Conservation (phyloP, 2,329 filamentous ascomycete species). For the Fusarium sp. region DNA sequence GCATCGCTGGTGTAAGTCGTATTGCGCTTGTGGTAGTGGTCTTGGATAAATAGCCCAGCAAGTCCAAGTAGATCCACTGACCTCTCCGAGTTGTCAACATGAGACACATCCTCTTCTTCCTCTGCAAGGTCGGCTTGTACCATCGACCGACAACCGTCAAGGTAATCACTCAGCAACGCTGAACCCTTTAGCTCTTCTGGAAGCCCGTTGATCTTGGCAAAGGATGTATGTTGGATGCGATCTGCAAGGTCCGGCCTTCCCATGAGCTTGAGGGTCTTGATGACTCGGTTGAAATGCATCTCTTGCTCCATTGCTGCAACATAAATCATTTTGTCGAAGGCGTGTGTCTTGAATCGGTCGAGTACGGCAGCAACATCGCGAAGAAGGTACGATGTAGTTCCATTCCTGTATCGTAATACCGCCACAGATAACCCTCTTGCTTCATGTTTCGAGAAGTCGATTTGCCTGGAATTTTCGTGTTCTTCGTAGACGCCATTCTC, state of each 20-base stretch:
- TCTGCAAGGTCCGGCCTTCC: slow-evolving; percentile 49
- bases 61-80: slow-evolving; percentile 28
- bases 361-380: slow-evolving; percentile 78
- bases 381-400: slow-evolving; percentile 65
- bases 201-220: slow-evolving; percentile 64
- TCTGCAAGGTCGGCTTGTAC: slow-evolving; percentile 1
- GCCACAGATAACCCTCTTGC: slow-evolving; percentile 77
- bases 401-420: slow-evolving; percentile 69
- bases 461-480: slow-evolving; percentile 73
- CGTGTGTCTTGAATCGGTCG: slow-evolving; percentile 67
- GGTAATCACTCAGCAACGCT: slow-evolving; percentile 39
- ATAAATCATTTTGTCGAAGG: slow-evolving; percentile 84
- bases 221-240: slow-evolving; percentile 56
- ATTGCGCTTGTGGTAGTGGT: slow-evolving; percentile 45
- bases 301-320: slow-evolving; percentile 79
- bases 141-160: slow-evolving; percentile 24
- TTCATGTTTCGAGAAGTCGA: slow-evolving; percentile 78
- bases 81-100: slow-evolving; percentile 27
- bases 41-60: slow-evolving; percentile 40
- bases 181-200: slow-evolving; percentile 30
- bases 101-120: slow-evolving; percentile 12
- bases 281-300: slow-evolving; percentile 77
- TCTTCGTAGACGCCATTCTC: slow-evolving; percentile 71
- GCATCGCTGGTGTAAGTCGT: slow-evolving; percentile 41
- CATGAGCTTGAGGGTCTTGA: slow-evolving; percentile 65